These are phyloP conservation scores for Auriscalpium microsporum DNA, from an alignment of 768 basidiomycete genomes.

Conservation along the genomic window DNA sequence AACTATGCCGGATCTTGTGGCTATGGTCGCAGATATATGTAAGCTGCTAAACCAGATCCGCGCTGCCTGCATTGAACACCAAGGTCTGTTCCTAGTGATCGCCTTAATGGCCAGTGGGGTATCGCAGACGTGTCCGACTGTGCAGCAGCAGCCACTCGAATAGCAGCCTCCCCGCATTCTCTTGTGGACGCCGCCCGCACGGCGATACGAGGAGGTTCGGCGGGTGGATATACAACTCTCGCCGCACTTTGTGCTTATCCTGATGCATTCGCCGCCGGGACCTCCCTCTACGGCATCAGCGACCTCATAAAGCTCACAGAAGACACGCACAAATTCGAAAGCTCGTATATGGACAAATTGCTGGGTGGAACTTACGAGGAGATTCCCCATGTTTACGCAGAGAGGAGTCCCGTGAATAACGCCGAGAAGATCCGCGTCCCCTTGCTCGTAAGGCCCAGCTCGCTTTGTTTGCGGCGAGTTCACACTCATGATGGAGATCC, in stretches of 20 bases:
- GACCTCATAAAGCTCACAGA: constrained; percentile 48
- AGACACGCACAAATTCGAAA: constrained; percentile 67
- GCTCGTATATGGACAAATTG: constrained; percentile 48
- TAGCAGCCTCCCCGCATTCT: constrained; percentile 36
- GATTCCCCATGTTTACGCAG: constrained; percentile 48
- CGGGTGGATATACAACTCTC: constrained; percentile 68
- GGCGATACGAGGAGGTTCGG: constrained; percentile 63
- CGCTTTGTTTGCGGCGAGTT: neutral
- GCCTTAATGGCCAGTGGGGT: constrained; percentile 64
- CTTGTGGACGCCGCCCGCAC: constrained; percentile 58
- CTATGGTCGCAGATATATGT: constrained; percentile 62
- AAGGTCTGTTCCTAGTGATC: constrained; percentile 23
- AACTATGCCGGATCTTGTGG: constrained; percentile 73
- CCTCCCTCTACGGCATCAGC: constrained; percentile 61
- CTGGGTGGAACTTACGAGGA: constrained; percentile 50
- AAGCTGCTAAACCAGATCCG: constrained; percentile 3
- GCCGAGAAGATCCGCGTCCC: constrained; percentile 55
- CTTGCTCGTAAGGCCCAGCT: constrained; percentile 42
- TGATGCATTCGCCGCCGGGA: constrained; percentile 50
- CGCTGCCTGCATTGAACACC: neutral
- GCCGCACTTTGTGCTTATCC: constrained; percentile 34
- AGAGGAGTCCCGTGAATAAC: constrained; percentile 55
- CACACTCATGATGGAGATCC: neutral
- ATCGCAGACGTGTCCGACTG: constrained; percentile 65
- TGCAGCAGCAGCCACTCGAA: constrained; percentile 41